These are phyloP conservation scores for Mucor lusitanicus DNA, from an alignment of 371 early-diverging fungal genomes.

Conservation along the genomic window DNA sequence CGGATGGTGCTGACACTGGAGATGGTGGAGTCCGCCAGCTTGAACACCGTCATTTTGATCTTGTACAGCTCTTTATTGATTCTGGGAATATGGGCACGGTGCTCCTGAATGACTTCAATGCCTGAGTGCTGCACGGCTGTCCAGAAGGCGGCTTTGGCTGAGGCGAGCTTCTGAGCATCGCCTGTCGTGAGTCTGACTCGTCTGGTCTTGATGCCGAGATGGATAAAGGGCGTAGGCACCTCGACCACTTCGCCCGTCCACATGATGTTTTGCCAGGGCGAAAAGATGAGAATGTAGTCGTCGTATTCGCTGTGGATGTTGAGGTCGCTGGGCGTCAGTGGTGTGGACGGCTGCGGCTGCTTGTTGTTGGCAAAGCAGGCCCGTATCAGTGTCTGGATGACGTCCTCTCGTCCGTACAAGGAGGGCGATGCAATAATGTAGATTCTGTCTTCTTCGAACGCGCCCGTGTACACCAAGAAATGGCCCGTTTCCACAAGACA, in stretches of 20 bases:
- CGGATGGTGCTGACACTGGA: slow-evolving; percentile 60
- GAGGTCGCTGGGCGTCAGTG: neutral
- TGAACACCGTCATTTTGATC: slow-evolving; percentile 64
- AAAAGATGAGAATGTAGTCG: slow-evolving; percentile 57
- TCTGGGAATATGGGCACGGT: slow-evolving; percentile 59
- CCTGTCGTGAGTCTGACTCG: slow-evolving; percentile 73
- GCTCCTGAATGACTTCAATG: slow-evolving; percentile 56
- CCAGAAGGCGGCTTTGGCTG: slow-evolving; percentile 55
- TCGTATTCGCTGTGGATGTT: slow-evolving; percentile 21
- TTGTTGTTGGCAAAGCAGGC: slow-evolving; percentile 43
- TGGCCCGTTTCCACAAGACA: slow-evolving; percentile 68
- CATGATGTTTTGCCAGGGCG: slow-evolving; percentile 59
- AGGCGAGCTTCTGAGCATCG: slow-evolving; percentile 45
- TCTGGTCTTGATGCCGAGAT: slow-evolving; percentile 61
- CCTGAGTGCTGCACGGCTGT: slow-evolving; percentile 47
- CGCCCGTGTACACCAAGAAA: slow-evolving; percentile 66
- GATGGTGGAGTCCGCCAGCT: slow-evolving; percentile 59
- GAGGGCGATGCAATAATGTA: slow-evolving; percentile 65
- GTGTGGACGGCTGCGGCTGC: slow-evolving; percentile 15
- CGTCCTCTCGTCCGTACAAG: slow-evolving; percentile 38
- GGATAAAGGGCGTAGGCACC: slow-evolving; percentile 43
- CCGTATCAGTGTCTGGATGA: slow-evolving; percentile 34
- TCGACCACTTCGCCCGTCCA: slow-evolving; percentile 66
- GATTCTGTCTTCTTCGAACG: slow-evolving; percentile 64
- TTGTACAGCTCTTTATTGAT: slow-evolving; percentile 64